phyloP scores from a whole-genome alignment of 495 filamentous ascomycete genomes.

The Amniculicola lignicola region DNA sequence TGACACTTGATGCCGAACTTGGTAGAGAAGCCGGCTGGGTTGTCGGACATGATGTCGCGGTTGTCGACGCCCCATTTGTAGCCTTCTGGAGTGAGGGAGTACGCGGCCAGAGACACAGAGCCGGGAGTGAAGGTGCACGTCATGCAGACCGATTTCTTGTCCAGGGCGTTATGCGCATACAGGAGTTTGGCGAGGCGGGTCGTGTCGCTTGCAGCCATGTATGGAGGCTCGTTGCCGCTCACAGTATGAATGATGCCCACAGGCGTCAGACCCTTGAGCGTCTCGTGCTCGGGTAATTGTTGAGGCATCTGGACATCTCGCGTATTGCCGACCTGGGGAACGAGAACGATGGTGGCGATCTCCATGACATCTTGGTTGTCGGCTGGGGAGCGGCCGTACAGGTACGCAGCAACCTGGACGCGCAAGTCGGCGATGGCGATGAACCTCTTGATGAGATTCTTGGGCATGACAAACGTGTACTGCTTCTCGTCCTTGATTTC shows the following conservation, averaged over 20 bases:
- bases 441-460: constrained; percentile 98
- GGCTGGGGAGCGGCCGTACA: constrained; percentile 88
- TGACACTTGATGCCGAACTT: constrained; percentile 95
- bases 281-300: constrained; percentile 89
- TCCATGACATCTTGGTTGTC: constrained; percentile 98
- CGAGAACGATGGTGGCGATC: constrained; percentile 91
- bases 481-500: constrained; percentile 79
- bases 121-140: constrained; percentile 98
- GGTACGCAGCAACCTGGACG: constrained; percentile 91
- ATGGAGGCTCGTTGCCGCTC: constrained; percentile 88
- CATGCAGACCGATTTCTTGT: constrained; percentile 94
- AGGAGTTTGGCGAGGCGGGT: constrained; percentile 89
- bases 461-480: constrained; percentile 96
- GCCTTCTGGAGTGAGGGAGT: constrained; percentile 82
- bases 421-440: constrained; percentile 97
- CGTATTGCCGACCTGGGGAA: constrained; percentile 92
- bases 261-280: constrained; percentile 82
- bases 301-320: constrained; percentile 89
- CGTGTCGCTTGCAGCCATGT: constrained; percentile 93
- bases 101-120: constrained; percentile 90
- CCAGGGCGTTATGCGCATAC: constrained; percentile 77
- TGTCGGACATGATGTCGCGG: constrained; percentile 84
- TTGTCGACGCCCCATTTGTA: constrained; percentile 99
- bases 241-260: constrained; percentile 95
- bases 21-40: constrained; percentile 89